A percentile compares a stretch with the other conserved stretches of the same genome.
phyloP scores from a whole-genome alignment of 805 yeast species.

The Candida palmyrensis region DNA sequence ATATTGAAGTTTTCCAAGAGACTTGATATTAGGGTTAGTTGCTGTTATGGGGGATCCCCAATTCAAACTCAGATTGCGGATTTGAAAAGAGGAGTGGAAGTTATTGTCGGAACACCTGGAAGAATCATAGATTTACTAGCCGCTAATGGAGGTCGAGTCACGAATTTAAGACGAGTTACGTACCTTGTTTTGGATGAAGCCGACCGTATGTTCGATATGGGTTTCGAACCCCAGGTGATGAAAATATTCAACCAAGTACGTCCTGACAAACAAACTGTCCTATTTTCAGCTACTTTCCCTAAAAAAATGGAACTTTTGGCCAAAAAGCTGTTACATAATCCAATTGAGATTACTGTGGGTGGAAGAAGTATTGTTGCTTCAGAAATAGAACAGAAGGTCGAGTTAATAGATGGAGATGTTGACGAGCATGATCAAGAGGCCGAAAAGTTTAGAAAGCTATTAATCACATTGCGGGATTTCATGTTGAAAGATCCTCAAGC shows the following conservation, averaged over 20 bases:
- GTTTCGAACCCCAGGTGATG: slow-evolving; percentile 92
- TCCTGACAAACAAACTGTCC: slow-evolving; percentile 82
- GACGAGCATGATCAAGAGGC: slow-evolving; percentile 40
- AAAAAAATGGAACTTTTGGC: slow-evolving; percentile 74
- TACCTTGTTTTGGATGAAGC: slow-evolving; percentile 94
- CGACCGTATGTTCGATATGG: slow-evolving; percentile 93
- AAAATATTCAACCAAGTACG: slow-evolving; percentile 72
- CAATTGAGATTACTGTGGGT: slow-evolving; percentile 77
- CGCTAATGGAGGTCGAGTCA: slow-evolving; percentile 74
- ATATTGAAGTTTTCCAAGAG: slow-evolving; percentile 51
- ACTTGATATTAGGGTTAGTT: slow-evolving; percentile 50
- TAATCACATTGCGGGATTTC: slow-evolving; percentile 51
- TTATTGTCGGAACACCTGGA: slow-evolving; percentile 93
- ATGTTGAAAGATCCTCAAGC: slow-evolving; percentile 24
- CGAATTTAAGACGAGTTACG: slow-evolving; percentile 63
- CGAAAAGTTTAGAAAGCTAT: slow-evolving; percentile 51
- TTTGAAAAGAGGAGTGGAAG: slow-evolving; percentile 69
- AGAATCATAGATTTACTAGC: slow-evolving; percentile 84
- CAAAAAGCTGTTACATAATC: slow-evolving; percentile 51
- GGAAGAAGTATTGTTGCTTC: slow-evolving; percentile 76
- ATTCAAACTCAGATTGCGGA: slow-evolving; percentile 78
- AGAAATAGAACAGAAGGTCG: slow-evolving; percentile 70
- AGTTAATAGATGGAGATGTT: slow-evolving; percentile 51
- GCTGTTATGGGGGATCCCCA: slow-evolving; percentile 91
- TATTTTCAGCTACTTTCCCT: slow-evolving; percentile 95